phyloP scores from a whole-genome alignment of 345 rosid genomes.

The Angophora floribunda region DNA sequence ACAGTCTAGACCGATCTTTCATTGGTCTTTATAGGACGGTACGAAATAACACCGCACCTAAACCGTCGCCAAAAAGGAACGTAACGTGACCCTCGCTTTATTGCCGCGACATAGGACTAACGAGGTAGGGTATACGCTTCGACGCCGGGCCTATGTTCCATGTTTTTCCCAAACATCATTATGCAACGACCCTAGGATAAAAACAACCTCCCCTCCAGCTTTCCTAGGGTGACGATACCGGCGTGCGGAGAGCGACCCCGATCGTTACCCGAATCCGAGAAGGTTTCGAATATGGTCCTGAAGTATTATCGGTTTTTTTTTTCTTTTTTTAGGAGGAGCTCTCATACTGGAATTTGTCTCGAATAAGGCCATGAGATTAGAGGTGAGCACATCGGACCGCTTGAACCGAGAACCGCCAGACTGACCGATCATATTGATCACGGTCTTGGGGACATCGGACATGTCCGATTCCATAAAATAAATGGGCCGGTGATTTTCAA shows the following conservation, averaged over 20 bases:
- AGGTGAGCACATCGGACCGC: too few relatives aligned
- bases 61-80: background rate
- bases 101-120: background rate
- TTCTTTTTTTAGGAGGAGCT: rapidly evolving
- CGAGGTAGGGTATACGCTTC: background rate
- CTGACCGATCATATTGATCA: too few relatives aligned
- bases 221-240: background rate
- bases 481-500: too few relatives aligned
- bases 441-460: too few relatives aligned
- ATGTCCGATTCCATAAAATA: too few relatives aligned
- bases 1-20: background rate
- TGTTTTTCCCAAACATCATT: background rate
- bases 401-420: too few relatives aligned
- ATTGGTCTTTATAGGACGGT: background rate
- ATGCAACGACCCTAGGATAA: background rate
- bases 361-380: background rate
- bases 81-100: background rate
- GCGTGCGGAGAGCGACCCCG: background rate
- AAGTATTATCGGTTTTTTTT: rapidly evolving
- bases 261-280: background rate
- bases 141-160: background rate
- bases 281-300: background rate
- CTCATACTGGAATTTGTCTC: background rate
- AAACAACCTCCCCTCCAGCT: background rate
- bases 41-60: background rate